Evolutionary conservation across 306 rosid species (phyloP).

Genomic region (Trichosanthes truncata): DNA sequence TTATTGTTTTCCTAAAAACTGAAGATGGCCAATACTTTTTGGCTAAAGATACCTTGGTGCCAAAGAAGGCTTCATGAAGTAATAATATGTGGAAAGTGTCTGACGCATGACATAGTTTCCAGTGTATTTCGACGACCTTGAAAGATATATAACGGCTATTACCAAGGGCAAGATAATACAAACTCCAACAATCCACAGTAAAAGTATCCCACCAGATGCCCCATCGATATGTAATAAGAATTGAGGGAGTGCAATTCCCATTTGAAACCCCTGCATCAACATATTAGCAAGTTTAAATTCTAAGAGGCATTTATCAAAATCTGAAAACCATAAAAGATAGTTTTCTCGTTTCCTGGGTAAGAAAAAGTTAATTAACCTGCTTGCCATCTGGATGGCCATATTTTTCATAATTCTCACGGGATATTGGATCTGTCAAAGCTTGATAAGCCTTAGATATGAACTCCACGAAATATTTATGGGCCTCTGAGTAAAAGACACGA

Average conservation of each 20-base stretch:
- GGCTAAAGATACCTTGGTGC: constrained; percentile 63
- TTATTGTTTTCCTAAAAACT: neutral
- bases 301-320: neutral
- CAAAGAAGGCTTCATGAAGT: constrained; percentile 90
- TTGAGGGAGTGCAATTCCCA: constrained; percentile 98
- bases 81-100: constrained; percentile 71
- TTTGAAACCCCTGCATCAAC: constrained; percentile 77
- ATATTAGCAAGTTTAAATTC: constrained; percentile 16
- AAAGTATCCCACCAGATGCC: constrained; percentile 91
- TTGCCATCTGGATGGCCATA: constrained; percentile 98
- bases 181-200: constrained; percentile 93
- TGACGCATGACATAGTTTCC: constrained; percentile 99
- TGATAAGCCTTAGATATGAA: constrained; percentile 90
- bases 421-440: constrained; percentile 78
- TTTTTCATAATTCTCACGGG: constrained; percentile 90
- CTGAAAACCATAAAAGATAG: neutral
- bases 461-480: constrained; percentile 79
- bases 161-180: constrained; percentile 96
- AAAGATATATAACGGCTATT: constrained; percentile 87
- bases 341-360: neutral
- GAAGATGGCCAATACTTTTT: neutral
- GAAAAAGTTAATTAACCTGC: constrained; percentile 37
- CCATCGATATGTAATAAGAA: constrained; percentile 76
- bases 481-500: constrained; percentile 34
- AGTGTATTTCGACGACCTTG: constrained; percentile 85